Evolutionary conservation across 257 asterid genomes (phyloP).

Genomic region (Solanum infundibuliforme): DNA sequence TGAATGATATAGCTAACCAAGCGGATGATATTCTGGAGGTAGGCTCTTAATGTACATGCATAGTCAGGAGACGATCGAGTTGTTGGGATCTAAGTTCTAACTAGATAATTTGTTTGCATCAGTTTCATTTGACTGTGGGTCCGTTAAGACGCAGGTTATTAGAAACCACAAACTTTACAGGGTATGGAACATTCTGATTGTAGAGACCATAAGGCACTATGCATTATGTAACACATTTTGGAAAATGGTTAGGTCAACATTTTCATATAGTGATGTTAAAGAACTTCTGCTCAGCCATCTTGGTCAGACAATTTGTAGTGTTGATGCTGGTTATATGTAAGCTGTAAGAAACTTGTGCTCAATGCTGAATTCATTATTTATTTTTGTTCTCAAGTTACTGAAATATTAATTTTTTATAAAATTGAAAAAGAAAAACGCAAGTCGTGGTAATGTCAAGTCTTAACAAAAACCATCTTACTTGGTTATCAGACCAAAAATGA

Average conservation of each 20-base stretch:
- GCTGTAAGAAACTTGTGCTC: neutral
- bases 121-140: neutral
- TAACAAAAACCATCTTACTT: neutral
- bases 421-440: neutral
- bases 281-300: neutral
- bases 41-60: neutral
- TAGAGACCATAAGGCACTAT: neutral
- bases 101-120: neutral
- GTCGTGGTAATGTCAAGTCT: neutral
- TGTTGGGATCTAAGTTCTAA: neutral
- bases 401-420: neutral
- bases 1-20: conserved; percentile 90
- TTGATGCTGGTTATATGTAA: neutral
- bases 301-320: neutral
- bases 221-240: neutral
- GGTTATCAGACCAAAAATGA: neutral
- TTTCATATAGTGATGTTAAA: neutral
- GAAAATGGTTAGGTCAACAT: neutral
- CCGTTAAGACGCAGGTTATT: neutral
- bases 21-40: conserved; percentile 98
- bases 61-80: neutral
- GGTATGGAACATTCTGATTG: neutral
- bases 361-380: neutral
- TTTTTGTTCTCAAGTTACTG: neutral
- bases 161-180: neutral